Conservation (phyloP, 2,329 filamentous ascomycete species). For the Fusarium euwallaceae region DNA sequence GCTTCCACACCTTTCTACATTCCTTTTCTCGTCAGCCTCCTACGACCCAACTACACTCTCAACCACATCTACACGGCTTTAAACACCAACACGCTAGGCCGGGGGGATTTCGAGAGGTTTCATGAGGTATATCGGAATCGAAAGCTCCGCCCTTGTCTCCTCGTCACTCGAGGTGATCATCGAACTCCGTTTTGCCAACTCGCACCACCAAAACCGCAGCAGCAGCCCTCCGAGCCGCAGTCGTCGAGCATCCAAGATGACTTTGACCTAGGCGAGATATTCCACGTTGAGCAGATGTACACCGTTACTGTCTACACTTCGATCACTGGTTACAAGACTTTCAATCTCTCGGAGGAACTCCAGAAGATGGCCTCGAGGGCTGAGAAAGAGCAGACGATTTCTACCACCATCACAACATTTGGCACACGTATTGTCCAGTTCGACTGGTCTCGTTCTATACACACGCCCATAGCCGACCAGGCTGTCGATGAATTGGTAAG, state of each 20-base stretch:
- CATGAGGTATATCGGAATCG: not conserved
- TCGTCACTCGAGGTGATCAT: not conserved
- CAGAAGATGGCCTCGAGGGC: not conserved
- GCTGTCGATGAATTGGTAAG: conserved; percentile 6
- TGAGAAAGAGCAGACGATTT: not conserved
- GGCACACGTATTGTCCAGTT: not conserved
- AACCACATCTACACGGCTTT: not conserved
- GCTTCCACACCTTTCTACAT: conserved; percentile 4
- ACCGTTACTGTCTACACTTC: not conserved
- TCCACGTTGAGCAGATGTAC: not conserved
- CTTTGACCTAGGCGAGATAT: not conserved
- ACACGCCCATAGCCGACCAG: not conserved
- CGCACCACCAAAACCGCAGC: not conserved
- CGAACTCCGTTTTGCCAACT: not conserved
- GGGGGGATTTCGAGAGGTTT: not conserved
- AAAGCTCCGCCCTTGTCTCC: not conserved
- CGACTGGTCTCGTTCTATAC: not conserved
- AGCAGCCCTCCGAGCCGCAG: not conserved
- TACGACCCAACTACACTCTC: not conserved
- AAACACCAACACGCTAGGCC: not conserved
- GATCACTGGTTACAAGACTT: conserved; percentile 2
- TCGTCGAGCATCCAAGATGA: not conserved
- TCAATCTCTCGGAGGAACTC: not conserved
- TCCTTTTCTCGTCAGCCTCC: conserved; percentile 7
- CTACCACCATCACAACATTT: not conserved